Percentiles rank a stretch among this genome's conserved stretches.
These are phyloP conservation scores for Aspergillus panamensis DNA, from an alignment of 495 filamentous ascomycete species.

Conservation along the genomic window DNA sequence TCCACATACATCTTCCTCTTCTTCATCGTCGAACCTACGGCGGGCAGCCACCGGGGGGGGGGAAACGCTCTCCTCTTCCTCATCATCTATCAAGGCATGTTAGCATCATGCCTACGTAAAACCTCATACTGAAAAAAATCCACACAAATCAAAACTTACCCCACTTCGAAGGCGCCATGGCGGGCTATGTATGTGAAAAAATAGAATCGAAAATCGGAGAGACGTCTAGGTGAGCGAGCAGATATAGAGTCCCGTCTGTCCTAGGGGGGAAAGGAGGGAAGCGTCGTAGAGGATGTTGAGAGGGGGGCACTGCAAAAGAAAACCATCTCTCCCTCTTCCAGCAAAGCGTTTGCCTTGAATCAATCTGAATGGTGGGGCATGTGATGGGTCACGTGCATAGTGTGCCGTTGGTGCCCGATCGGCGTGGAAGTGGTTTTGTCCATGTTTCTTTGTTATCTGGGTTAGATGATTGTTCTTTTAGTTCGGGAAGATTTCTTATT, in stretches of 20 bases:
- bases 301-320: slow-evolving; percentile 10
- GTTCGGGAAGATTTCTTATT: no score
- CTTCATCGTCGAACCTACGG: slow-evolving; percentile 85
- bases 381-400: slow-evolving; percentile 17
- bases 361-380: slow-evolving; percentile 20
- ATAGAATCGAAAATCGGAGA: slow-evolving; percentile 7
- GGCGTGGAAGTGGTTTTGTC: not conserved
- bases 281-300: slow-evolving; percentile 3
- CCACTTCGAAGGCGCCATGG: slow-evolving; percentile 51
- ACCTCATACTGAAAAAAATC: slow-evolving; percentile 5
- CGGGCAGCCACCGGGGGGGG: slow-evolving; percentile 59
- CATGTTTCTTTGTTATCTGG: not conserved
- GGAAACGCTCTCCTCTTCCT: slow-evolving; percentile 62
- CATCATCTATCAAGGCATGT: slow-evolving; percentile 51
- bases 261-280: not conserved
- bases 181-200: slow-evolving; percentile 20
- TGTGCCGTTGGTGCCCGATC: slow-evolving; percentile 17
- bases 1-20: slow-evolving; percentile 76
- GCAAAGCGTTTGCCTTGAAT: slow-evolving; percentile 14
- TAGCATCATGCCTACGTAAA: slow-evolving; percentile 2
- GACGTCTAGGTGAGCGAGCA: not conserved
- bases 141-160: slow-evolving; percentile 35
- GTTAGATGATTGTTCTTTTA: no score
- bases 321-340: not conserved
- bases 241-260: not conserved